Evolutionary conservation across 2,329 filamentous ascomycete species (phyloP).

Genomic region (Fusarium circinatum): DNA sequence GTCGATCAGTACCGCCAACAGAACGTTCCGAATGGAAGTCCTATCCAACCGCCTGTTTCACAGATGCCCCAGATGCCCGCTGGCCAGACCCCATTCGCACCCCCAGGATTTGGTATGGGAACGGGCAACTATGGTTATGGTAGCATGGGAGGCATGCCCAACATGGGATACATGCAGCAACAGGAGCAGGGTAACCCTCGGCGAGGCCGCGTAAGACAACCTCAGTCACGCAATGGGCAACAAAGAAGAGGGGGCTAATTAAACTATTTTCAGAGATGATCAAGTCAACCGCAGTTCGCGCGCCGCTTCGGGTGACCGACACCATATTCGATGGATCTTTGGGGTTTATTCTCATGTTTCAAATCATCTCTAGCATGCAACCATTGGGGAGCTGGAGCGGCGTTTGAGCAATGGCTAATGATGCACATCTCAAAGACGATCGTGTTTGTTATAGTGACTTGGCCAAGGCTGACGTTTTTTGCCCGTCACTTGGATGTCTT

Average conservation of each 20-base stretch:
- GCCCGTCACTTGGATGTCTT: constrained; percentile 37
- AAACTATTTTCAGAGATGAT: constrained; percentile 43
- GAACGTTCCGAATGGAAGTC: constrained; percentile 61
- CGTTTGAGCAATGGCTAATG: constrained; percentile 25
- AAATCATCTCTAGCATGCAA: constrained; percentile 34
- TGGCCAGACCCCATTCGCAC: constrained; percentile 57
- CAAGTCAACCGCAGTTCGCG: constrained; percentile 18
- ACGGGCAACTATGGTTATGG: constrained; percentile 59
- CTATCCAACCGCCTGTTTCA: constrained; percentile 59
- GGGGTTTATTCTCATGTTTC: constrained; percentile 31
- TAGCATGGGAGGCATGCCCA: constrained; percentile 58
- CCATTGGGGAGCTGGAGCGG: constrained; percentile 39
- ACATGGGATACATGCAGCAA: constrained; percentile 61
- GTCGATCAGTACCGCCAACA: constrained; percentile 68
- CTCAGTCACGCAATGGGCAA: constrained; percentile 21
- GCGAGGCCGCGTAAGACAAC: constrained; percentile 66
- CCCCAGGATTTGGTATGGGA: constrained; percentile 62
- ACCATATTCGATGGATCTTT: constrained; percentile 34
- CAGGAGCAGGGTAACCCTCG: constrained; percentile 66
- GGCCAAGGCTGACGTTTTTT: constrained; percentile 18
- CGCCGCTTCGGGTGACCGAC: constrained; percentile 13
- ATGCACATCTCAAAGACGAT: constrained; percentile 30
- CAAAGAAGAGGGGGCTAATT: constrained; percentile 40
- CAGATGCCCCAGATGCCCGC: constrained; percentile 56
- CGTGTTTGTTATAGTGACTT: constrained; percentile 25